Evolutionary conservation across 495 filamentous ascomycete species (phyloP), one percentile per base, ranked within the genome.

Genomic region (Talaromyces proteolyticus): DNA sequence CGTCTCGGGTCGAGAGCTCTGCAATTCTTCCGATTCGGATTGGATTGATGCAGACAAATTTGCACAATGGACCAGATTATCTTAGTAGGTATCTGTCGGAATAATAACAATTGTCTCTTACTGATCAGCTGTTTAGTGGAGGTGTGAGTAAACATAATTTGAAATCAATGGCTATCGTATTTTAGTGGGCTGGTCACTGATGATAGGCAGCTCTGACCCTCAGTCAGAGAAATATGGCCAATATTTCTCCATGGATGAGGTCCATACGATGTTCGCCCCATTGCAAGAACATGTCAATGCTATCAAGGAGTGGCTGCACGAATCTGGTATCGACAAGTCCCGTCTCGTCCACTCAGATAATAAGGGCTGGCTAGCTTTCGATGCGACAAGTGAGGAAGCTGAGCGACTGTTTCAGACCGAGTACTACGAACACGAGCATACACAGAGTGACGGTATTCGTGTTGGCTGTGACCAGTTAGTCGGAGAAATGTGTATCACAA

Each of bases 401-500:
- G 81, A 86, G 53, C 59, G 57, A 6, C 68, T 86, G 1, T 73
- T 86, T 44, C 65, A 74, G 49, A 78, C 82, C 3, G 66, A 81
- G 50, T 86, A 84, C 55, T 75, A 79, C 51, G 50, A 77, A 38
- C 82, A 83, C 57, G 63, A 76, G 50, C 77, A 85, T 52, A 42
- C 56, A 6, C 44, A 43, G 29, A 67, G 61, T 36, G 67, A 63
- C 12, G 68, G 72, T 21, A 62, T 66, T 20, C 73, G 74, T 19
- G 65, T 80, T 50, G 75, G 75, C 14, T 79, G 76, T 49, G 67
- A 74, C 20, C 58, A 65, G 57, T 72, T 58, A 49, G 64, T 49
- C 24, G n/a, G n/a, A n/a, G 20, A 41, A 18, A 41, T 41, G 7
- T 16, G 7, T 41, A 7, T 20, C 18, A n/a, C 38, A 20, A 7